phyloP scores from a whole-genome alignment of 2,329 filamentous ascomycete species.

The Talaromyces sp. region DNA sequence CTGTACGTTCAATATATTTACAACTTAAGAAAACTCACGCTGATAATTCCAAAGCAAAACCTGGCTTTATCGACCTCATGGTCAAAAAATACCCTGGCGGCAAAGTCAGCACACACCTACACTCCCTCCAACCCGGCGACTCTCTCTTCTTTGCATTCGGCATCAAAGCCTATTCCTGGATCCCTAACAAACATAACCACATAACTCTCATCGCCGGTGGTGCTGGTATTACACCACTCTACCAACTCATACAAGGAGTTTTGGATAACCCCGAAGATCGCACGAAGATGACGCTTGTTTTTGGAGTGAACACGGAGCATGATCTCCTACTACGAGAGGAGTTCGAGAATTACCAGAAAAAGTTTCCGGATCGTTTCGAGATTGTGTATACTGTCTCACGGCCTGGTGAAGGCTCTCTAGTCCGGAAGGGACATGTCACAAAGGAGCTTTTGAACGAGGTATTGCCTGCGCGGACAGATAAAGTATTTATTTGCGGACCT shows the following conservation, averaged over 20 bases:
- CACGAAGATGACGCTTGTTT: conserved; percentile 63
- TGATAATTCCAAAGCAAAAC: conserved; percentile 45
- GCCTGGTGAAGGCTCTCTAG: conserved; percentile 38
- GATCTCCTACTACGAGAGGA: conserved; percentile 60
- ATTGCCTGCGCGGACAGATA: conserved; percentile 29
- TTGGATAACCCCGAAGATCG: conserved; percentile 59
- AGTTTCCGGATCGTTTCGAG: conserved; percentile 55
- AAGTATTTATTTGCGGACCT: conserved; percentile 66
- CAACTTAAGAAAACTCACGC: background rate
- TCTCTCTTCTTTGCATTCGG: conserved; percentile 56
- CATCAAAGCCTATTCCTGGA: conserved; percentile 56
- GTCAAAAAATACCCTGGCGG: conserved; percentile 68
- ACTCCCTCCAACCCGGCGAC: conserved; percentile 62
- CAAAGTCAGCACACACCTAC: conserved; percentile 63
- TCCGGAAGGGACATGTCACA: conserved; percentile 57
- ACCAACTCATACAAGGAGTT: conserved; percentile 61
- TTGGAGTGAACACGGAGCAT: conserved; percentile 62
- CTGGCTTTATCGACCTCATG: conserved; percentile 60
- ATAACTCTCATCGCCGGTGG: conserved; percentile 68
- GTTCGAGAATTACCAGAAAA: conserved; percentile 50
- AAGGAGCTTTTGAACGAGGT: conserved; percentile 55
- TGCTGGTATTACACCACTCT: conserved; percentile 69
- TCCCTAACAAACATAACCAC: conserved; percentile 46
- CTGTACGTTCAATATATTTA: conserved; percentile 34
- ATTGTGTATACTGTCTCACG: conserved; percentile 57